Base-by-base conservation (phyloP, 768 basidiomycete genomes). In the Mycena amicta region DNA sequence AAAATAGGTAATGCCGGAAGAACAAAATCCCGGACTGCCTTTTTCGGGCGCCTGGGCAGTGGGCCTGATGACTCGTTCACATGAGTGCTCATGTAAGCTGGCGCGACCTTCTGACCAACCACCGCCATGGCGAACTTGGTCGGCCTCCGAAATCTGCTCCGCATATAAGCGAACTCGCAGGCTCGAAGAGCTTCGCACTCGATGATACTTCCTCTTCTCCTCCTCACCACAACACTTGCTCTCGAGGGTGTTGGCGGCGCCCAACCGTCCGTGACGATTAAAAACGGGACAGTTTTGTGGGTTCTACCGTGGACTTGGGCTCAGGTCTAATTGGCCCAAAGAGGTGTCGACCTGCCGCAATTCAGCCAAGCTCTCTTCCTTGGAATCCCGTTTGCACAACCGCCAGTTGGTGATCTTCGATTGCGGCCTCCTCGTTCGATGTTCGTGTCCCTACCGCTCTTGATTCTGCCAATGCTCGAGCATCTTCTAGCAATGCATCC, bases 381-480 rank as follows among this genome's bases (percentile, higher is more conserved):
- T 4, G 71, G 70, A 30, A 72, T 76, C 13, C 74, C 72, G 0
- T 76, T 71, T 50, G 75, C 71, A 18, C 68, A 75, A 53, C 68
- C 75, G 16, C 75, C 75, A 3, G 49, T 75, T 3, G 71, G 71
- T 4, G 60, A 73, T 45, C 63, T 75, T n/a, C 68, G 75, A 16
- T 72, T 72, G 62, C 57, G 72, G 37, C 66, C 69, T 13, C 74
- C 75, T n/a, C 66, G 60, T 22, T 66, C 61, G 28, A 57, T 76
- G 52, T 67, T 69, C 30, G 71, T 60, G 29, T 52, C n/a, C n/a
- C n/a, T n/a, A n/a, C n/a, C n/a, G n/a, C n/a, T n/a, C n/a, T n/a
- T n/a, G n/a, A n/a, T n/a, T n/a, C n/a, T n/a, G n/a, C n/a, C n/a
- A n/a, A 64, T 4, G 58, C 71, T 2, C 72, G 26, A 16, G 5